Conservation (phyloP, 306 rosid genomes). For the Macrotyloma uniflorum region DNA sequence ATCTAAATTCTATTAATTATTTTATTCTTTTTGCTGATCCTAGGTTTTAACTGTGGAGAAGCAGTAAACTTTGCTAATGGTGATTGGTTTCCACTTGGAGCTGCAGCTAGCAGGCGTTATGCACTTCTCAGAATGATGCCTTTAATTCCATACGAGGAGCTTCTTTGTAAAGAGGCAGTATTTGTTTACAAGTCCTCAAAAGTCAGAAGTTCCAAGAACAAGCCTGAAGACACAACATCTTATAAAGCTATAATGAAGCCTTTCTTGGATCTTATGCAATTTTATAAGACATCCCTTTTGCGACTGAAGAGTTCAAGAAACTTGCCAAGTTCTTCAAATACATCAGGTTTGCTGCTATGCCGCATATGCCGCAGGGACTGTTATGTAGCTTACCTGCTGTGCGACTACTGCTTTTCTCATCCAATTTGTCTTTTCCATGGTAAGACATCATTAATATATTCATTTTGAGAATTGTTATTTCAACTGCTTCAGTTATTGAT, state of each 20-base stretch:
- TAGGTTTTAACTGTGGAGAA: conserved; percentile 51
- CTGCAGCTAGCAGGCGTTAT: conserved; percentile 40
- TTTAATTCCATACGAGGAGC: conserved; percentile 53
- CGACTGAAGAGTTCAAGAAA: background rate
- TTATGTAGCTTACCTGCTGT: conserved; percentile 43
- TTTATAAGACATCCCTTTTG: conserved; percentile 28
- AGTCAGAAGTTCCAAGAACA: background rate
- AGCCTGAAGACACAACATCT: conserved; percentile 12
- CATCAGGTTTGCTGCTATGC: conserved; percentile 30
- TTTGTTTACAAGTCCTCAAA: conserved; percentile 34
- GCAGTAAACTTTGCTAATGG: conserved; percentile 44
- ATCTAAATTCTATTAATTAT: background rate
- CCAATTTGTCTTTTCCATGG: conserved; percentile 56
- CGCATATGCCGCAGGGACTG: conserved; percentile 47
- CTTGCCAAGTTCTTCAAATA: conserved; percentile 15
- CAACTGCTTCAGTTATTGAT: conserved; percentile 3
- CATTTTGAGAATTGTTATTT: background rate
- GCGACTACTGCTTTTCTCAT: conserved; percentile 39
- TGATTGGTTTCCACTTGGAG: conserved; percentile 53
- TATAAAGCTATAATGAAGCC: conserved; percentile 18
- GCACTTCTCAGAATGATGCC: conserved; percentile 37
- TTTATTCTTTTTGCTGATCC: conserved; percentile 7
- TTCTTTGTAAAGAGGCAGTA: conserved; percentile 52
- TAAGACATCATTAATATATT: conserved; percentile 9
- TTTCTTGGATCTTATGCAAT: conserved; percentile 41